A percentile compares a stretch with the other conserved stretches of the same genome.
Evolutionary conservation across 371 early-diverging fungal species (phyloP).

Genomic region (Mortierella sp.): DNA sequence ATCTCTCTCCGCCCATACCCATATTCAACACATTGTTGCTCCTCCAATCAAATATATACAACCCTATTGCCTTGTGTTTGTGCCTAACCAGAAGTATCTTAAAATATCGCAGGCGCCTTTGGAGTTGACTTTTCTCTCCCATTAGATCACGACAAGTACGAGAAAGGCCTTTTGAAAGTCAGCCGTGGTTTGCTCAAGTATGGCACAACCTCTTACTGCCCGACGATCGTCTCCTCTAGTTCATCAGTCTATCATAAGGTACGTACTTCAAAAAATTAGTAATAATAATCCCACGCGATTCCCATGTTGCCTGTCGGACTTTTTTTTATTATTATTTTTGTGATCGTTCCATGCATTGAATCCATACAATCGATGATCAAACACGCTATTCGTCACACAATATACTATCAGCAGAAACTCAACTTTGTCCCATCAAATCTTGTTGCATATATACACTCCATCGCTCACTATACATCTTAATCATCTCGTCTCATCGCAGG

Average conservation of each 20-base stretch:
- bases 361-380: background rate
- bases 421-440: background rate
- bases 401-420: background rate
- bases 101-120: constrained; percentile 68
- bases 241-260: constrained; percentile 82
- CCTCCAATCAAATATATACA: background rate
- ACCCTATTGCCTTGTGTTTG: background rate
- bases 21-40: background rate
- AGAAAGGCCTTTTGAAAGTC: constrained; percentile 68
- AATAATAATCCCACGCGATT: no score
- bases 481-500: constrained; percentile 42
- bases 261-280: constrained; percentile 22
- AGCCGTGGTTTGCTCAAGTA: constrained; percentile 80
- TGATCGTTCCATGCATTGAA: constrained; percentile 37
- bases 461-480: background rate
- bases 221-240: constrained; percentile 85
- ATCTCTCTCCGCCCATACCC: no score
- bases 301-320: background rate
- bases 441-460: background rate
- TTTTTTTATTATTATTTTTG: constrained; percentile 13
- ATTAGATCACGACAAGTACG: constrained; percentile 62
- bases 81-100: background rate
- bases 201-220: constrained; percentile 88
- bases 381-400: background rate
- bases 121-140: constrained; percentile 87